Percentiles rank a stretch among this genome's conserved stretches.
Conservation (phyloP, 495 filamentous ascomycete genomes). For the Xylaria curta region DNA sequence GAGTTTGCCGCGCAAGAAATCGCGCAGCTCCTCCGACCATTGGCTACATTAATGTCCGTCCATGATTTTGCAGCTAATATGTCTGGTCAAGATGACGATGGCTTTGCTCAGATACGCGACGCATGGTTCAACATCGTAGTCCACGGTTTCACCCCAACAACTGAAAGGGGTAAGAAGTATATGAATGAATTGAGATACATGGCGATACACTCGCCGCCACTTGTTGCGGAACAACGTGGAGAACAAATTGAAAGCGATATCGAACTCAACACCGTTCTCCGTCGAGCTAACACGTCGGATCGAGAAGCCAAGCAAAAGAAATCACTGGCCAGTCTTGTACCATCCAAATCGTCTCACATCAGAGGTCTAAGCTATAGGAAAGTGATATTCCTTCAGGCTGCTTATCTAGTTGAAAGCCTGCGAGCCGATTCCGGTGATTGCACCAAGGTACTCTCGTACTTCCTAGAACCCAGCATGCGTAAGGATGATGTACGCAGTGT, state of each 20-base stretch:
- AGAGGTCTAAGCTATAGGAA: slow-evolving; percentile 81
- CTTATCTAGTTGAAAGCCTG: slow-evolving; percentile 82
- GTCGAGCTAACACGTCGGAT: slow-evolving; percentile 78
- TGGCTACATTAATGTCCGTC: slow-evolving; percentile 75
- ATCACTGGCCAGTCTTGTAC: slow-evolving; percentile 71
- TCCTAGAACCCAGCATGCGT: slow-evolving; percentile 86
- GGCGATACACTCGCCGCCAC: slow-evolving; percentile 81
- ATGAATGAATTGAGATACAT: slow-evolving; percentile 76
- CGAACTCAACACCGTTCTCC: slow-evolving; percentile 89
- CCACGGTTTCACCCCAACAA: slow-evolving; percentile 82
- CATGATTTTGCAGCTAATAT: slow-evolving; percentile 53
- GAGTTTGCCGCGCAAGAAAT: slow-evolving; percentile 85
- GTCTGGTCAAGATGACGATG: slow-evolving; percentile 62
- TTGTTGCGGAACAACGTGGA: slow-evolving; percentile 82
- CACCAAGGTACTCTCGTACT: slow-evolving; percentile 86
- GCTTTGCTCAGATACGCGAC: slow-evolving; percentile 76
- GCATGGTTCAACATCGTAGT: slow-evolving; percentile 97
- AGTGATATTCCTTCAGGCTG: slow-evolving; percentile 87
- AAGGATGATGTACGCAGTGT: slow-evolving; percentile 78
- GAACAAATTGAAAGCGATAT: slow-evolving; percentile 93
- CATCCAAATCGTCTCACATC: slow-evolving; percentile 76
- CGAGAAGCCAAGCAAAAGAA: slow-evolving; percentile 81
- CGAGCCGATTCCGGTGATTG: slow-evolving; percentile 84
- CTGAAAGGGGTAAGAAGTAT: slow-evolving; percentile 69
- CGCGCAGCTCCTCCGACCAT: slow-evolving; percentile 77